Conservation (phyloP, 805 yeast genomes). For the Cyberlindnera suaveolens region DNA sequence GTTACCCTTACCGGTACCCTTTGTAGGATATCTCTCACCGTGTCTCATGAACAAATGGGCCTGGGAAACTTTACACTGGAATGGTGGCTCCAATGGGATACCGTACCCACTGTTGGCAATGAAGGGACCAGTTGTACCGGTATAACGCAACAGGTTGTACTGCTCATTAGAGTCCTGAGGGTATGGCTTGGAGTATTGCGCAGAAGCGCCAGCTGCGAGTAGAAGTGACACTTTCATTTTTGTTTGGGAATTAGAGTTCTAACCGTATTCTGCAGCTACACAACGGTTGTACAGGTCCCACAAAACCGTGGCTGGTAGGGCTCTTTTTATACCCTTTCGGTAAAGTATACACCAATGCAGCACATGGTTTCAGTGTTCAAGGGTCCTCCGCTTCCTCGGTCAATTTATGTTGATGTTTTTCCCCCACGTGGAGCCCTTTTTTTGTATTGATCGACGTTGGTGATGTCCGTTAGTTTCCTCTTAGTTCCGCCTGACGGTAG, state of each 20-base stretch:
- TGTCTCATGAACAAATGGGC: constrained; percentile 71
- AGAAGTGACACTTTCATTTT: constrained; percentile 3
- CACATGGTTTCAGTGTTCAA: too few relatives aligned
- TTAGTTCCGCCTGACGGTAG: neutral
- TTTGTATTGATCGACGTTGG: neutral
- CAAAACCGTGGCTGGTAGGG: neutral
- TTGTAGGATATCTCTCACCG: constrained; percentile 71
- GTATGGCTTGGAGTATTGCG: constrained; percentile 12
- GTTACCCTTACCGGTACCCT: constrained; percentile 26
- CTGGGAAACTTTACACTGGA: constrained; percentile 41
- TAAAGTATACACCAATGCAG: too few relatives aligned
- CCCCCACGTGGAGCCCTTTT: too few relatives aligned
- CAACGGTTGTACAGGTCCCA: neutral
- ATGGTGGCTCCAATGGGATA: constrained; percentile 41
- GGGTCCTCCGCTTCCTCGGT: neutral
- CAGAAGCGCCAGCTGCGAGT: neutral
- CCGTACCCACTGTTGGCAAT: constrained; percentile 47
- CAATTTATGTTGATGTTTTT: too few relatives aligned
- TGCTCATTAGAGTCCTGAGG: constrained; percentile 16
- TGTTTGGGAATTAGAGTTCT: neutral
- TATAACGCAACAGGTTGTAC: constrained; percentile 31
- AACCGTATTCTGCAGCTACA: neutral
- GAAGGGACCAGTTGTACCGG: constrained; percentile 57
- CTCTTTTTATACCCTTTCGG: too few relatives aligned
- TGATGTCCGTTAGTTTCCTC: neutral